Evolutionary conservation across 495 filamentous ascomycete species (phyloP).

Genomic region (Xylaria flabelliformis): DNA sequence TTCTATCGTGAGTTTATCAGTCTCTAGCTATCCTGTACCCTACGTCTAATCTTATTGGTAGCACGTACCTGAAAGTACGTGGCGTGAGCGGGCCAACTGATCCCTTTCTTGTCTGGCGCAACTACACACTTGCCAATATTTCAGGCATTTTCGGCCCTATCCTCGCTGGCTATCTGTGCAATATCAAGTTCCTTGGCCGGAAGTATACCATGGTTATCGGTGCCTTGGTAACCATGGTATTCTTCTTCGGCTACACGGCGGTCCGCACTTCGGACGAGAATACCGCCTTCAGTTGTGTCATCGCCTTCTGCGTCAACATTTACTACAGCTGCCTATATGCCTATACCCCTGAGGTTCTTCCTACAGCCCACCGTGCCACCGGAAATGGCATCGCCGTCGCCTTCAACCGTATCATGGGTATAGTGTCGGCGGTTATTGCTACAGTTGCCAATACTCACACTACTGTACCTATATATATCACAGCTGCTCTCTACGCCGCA

Average conservation of each 20-base stretch:
- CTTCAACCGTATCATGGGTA: slow-evolving; percentile 75
- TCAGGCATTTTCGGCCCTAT: slow-evolving; percentile 70
- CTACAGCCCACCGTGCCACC: slow-evolving; percentile 71
- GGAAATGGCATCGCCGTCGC: slow-evolving; percentile 74
- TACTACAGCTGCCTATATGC: slow-evolving; percentile 78
- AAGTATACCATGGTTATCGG: slow-evolving; percentile 72
- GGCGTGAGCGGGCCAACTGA: slow-evolving; percentile 47
- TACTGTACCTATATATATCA: slow-evolving; percentile 70
- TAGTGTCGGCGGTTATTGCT: slow-evolving; percentile 70
- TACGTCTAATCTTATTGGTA: slow-evolving; percentile 36
- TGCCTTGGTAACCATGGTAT: slow-evolving; percentile 64
- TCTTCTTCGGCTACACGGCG: slow-evolving; percentile 74
- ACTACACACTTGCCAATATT: slow-evolving; percentile 72
- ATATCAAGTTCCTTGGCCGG: slow-evolving; percentile 61
- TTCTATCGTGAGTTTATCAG: slow-evolving; percentile 54
- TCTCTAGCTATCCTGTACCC: not conserved
- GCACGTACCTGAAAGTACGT: slow-evolving; percentile 49
- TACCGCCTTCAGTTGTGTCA: slow-evolving; percentile 68
- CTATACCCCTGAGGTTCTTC: slow-evolving; percentile 65
- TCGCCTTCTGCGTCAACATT: slow-evolving; percentile 71
- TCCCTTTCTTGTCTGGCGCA: slow-evolving; percentile 68
- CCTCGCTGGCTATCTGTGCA: slow-evolving; percentile 69
- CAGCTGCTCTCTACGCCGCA: slow-evolving; percentile 67
- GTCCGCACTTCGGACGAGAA: slow-evolving; percentile 66
- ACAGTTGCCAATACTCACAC: slow-evolving; percentile 64